Evolutionary conservation across 106 monocot species (phyloP).

Genomic region (Phalaenopsis aphrodite): DNA sequence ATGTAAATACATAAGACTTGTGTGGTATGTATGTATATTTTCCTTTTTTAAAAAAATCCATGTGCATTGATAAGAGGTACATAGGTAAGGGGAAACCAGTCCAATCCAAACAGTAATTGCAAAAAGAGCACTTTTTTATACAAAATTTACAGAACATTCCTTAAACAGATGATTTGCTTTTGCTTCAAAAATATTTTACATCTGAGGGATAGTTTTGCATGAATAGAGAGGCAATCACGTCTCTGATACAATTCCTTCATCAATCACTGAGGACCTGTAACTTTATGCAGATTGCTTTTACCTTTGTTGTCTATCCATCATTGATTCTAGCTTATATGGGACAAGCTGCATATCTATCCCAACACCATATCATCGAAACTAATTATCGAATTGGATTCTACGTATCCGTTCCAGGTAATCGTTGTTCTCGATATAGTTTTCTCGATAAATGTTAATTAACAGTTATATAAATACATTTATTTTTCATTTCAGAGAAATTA

Average conservation of each 20-base stretch:
- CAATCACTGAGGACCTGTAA: background rate
- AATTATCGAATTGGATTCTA: slow-evolving; percentile 87
- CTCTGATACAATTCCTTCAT: background rate
- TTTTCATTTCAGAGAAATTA: slow-evolving; percentile 33
- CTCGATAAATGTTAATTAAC: background rate
- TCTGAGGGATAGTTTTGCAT: background rate
- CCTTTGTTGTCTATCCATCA: slow-evolving; percentile 84
- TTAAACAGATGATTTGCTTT: background rate
- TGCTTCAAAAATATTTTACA: background rate
- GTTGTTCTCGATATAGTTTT: background rate
- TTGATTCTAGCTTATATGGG: slow-evolving; percentile 97
- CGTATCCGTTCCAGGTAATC: slow-evolving; percentile 87
- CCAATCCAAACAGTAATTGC: background rate
- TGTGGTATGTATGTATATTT: no score
- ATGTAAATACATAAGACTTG: no score
- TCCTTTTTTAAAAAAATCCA: background rate
- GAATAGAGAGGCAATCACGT: background rate
- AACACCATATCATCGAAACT: slow-evolving; percentile 60
- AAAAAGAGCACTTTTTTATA: background rate
- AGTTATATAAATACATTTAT: background rate
- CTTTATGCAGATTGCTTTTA: slow-evolving; percentile 79
- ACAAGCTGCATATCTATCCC: slow-evolving; percentile 92
- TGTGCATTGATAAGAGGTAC: background rate
- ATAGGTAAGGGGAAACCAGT: background rate
- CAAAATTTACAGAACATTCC: background rate